These are phyloP conservation scores for Termitomyces sp. DNA, from an alignment of 768 basidiomycete genomes.

Conservation along the genomic window DNA sequence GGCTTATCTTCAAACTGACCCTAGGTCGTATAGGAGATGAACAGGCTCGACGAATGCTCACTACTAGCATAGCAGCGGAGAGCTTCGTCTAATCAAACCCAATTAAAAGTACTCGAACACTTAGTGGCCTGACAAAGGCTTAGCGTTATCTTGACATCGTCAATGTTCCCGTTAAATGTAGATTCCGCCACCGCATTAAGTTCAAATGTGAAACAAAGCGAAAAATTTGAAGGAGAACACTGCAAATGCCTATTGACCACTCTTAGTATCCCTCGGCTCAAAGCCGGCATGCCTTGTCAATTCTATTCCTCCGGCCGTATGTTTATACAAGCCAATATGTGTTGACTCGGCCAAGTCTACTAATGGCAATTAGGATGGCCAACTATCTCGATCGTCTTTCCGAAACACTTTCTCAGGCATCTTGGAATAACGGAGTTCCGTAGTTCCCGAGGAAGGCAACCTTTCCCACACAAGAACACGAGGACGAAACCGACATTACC, in stretches of 20 bases:
- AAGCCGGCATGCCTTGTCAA: background rate
- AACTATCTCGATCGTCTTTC: background rate
- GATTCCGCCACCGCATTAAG: background rate
- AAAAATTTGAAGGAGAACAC: background rate
- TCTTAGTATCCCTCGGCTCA: too few species aligned
- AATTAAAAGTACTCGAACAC: background rate
- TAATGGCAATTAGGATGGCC: background rate
- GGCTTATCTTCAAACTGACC: background rate
- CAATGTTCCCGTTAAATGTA: too few species aligned
- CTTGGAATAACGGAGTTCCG: background rate
- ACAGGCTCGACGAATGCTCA: background rate
- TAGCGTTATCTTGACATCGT: background rate
- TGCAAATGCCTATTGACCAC: background rate
- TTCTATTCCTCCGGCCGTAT: background rate
- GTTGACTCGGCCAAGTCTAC: background rate
- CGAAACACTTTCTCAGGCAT: background rate
- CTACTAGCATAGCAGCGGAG: background rate
- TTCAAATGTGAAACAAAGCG: background rate
- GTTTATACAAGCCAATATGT: background rate
- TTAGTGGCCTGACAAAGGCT: background rate
- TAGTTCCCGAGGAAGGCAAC: background rate
- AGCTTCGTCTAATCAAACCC: too few species aligned
- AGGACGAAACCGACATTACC: background rate
- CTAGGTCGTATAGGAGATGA: background rate
- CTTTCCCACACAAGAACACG: background rate